A percentile compares a stretch with the other conserved stretches of the same genome.
Conservation (phyloP, 2,329 filamentous ascomycete species). For the Colletotrichum horii region DNA sequence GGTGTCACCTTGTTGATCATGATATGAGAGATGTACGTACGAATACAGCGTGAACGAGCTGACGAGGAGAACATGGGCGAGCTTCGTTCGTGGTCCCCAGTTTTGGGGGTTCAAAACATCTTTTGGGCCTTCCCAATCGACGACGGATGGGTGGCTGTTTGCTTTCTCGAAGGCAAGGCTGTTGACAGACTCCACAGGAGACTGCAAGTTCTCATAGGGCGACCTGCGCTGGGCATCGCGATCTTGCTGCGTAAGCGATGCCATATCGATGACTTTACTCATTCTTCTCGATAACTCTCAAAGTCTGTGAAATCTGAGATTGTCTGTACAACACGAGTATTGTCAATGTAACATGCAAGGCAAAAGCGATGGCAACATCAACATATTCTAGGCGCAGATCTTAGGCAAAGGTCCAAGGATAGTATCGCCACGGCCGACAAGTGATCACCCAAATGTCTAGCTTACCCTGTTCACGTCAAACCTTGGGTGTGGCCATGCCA, state of each 20-base stretch:
- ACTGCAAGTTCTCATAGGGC: neutral
- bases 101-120: constrained; percentile 66
- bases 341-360: neutral
- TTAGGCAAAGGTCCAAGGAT: neutral
- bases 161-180: neutral
- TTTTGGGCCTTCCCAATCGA: constrained; percentile 64
- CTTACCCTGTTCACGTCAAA: neutral
- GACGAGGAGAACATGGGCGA: constrained; percentile 40
- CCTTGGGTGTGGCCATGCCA: neutral
- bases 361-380: neutral
- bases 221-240: neutral
- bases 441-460: neutral
- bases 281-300: neutral
- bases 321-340: neutral
- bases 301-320: neutral
- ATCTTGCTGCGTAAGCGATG: neutral
- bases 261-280: neutral
- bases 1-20: neutral
- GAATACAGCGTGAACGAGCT: constrained; percentile 42
- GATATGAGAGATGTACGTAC: constrained; percentile 13
- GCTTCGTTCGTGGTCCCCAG: constrained; percentile 50
- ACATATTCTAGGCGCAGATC: neutral
- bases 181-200: neutral
- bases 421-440: neutral
- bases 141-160: constrained; percentile 33